Percentiles rank a stretch among this genome's conserved stretches.
phyloP scores from a whole-genome alignment of 1,284 basidiomycete genomes.

The Caloboletus inedulis region DNA sequence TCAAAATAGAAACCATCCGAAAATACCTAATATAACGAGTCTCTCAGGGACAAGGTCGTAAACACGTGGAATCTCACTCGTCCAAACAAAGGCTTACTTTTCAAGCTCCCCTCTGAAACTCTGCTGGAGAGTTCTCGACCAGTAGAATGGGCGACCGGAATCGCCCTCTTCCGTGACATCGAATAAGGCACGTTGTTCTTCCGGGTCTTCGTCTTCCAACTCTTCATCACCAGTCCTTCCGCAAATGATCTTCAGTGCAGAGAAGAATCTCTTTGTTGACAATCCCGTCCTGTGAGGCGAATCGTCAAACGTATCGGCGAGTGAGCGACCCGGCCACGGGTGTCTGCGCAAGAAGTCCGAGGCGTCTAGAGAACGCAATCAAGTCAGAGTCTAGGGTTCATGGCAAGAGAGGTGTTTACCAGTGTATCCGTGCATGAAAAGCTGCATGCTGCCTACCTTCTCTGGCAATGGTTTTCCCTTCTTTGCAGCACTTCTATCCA shows the following conservation, averaged over 20 bases:
- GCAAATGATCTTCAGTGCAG: conserved; percentile 70
- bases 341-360: conserved; percentile 83
- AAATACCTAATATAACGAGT: conserved; percentile 74
- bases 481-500: conserved; percentile 73
- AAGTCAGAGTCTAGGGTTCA: neutral
- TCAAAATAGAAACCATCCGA: neutral
- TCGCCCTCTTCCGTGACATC: conserved; percentile 58
- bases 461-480: conserved; percentile 78
- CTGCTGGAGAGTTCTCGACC: conserved; percentile 73
- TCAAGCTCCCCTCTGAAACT: conserved; percentile 86
- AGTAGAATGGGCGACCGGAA: conserved; percentile 67
- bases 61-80: neutral
- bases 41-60: conserved; percentile 36
- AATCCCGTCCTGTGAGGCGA: conserved; percentile 67
- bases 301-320: conserved; percentile 82
- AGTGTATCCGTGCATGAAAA: conserved; percentile 81
- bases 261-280: conserved; percentile 60
- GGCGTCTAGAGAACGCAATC: conserved; percentile 53
- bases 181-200: conserved; percentile 64
- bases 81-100: conserved; percentile 49
- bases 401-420: conserved; percentile 40
- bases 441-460: conserved; percentile 89
- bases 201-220: conserved; percentile 65
- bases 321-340: conserved; percentile 84
- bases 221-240: conserved; percentile 76